These are phyloP conservation scores for Elaeis oleifera DNA, from an alignment of 202 grass and related monocot species.

Conservation along the genomic window DNA sequence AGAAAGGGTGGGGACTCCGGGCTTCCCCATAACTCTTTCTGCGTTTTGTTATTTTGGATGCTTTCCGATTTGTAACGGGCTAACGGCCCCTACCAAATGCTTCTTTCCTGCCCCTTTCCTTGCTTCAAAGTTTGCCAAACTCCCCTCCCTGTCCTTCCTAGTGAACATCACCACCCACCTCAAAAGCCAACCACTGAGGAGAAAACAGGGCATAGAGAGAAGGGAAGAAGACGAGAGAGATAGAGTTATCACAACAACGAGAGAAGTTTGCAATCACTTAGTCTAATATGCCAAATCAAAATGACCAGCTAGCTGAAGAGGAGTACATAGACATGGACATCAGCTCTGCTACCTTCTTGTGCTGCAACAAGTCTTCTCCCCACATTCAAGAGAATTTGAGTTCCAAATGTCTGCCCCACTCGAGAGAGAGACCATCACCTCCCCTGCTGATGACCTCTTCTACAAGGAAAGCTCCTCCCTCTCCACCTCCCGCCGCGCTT, in stretches of 20 bases:
- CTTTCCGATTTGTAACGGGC: slow-evolving; percentile 27
- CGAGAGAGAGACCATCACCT: slow-evolving; percentile 16
- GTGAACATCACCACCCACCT: slow-evolving; percentile 30
- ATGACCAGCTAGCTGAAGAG: slow-evolving; percentile 62
- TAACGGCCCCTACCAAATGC: slow-evolving; percentile 12
- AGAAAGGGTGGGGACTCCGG: not conserved
- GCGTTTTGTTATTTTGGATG: slow-evolving; percentile 40
- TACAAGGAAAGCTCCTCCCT: slow-evolving; percentile 89
- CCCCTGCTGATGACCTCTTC: slow-evolving; percentile 84
- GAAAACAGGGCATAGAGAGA: slow-evolving; percentile 33
- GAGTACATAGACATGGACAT: slow-evolving; percentile 98
- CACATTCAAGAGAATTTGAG: slow-evolving; percentile 61
- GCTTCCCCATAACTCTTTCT: slow-evolving; percentile 1
- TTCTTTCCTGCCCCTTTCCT: slow-evolving; percentile 10
- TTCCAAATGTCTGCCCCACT: slow-evolving; percentile 49
- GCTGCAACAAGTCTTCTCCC: slow-evolving; percentile 47
- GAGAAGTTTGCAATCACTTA: no score
- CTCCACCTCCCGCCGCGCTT: slow-evolving; percentile 61
- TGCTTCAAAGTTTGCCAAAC: slow-evolving; percentile 67
- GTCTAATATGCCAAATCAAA: slow-evolving; percentile 42
- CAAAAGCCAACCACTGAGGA: slow-evolving; percentile 38
- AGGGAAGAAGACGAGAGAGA: slow-evolving; percentile 17
- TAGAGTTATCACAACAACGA: no score
- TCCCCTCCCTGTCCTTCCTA: slow-evolving; percentile 40
- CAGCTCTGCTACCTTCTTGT: slow-evolving; percentile 41